A percentile compares a stretch with the other conserved stretches of the same genome.
Evolutionary conservation across 2,329 filamentous ascomycete genomes (phyloP).

Genomic region (Penicillium palitans): DNA sequence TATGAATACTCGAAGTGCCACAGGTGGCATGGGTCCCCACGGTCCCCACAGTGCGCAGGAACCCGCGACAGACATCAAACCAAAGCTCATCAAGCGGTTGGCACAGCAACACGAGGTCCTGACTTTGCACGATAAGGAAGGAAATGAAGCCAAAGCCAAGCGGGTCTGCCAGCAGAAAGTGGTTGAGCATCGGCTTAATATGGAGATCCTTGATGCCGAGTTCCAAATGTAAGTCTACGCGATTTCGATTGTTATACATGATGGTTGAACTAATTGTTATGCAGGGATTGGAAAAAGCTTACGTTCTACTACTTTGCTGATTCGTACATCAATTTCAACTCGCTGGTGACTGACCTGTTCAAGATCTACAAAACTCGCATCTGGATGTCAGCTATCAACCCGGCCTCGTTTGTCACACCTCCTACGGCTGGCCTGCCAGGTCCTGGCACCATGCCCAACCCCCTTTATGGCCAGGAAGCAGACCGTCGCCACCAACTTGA

Average conservation of each 20-base stretch:
- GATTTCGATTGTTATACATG: neutral
- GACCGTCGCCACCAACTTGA: slow-evolving; percentile 47
- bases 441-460: slow-evolving; percentile 66
- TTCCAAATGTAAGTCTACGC: slow-evolving; percentile 81
- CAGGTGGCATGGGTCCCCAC: slow-evolving; percentile 75
- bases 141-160: slow-evolving; percentile 96
- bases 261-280: slow-evolving; percentile 5
- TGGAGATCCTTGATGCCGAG: slow-evolving; percentile 98
- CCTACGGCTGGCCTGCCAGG: slow-evolving; percentile 71
- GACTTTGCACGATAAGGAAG: slow-evolving; percentile 89
- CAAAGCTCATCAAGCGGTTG: slow-evolving; percentile 93
- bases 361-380: slow-evolving; percentile 99
- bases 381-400: slow-evolving; percentile 99
- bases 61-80: slow-evolving; percentile 75
- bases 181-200: slow-evolving; percentile 87
- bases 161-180: slow-evolving; percentile 96
- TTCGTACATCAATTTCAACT: slow-evolving; percentile 98
- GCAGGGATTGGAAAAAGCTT: slow-evolving; percentile 96
- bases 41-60: slow-evolving; percentile 73
- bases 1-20: slow-evolving; percentile 66
- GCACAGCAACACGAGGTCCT: slow-evolving; percentile 90
- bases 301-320: slow-evolving; percentile 99
- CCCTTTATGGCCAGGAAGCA: slow-evolving; percentile 53
- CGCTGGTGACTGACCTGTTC: slow-evolving; percentile 93
- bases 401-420: slow-evolving; percentile 80